phyloP scores from a whole-genome alignment of 805 yeast species.

The Starmerella kuoi region DNA sequence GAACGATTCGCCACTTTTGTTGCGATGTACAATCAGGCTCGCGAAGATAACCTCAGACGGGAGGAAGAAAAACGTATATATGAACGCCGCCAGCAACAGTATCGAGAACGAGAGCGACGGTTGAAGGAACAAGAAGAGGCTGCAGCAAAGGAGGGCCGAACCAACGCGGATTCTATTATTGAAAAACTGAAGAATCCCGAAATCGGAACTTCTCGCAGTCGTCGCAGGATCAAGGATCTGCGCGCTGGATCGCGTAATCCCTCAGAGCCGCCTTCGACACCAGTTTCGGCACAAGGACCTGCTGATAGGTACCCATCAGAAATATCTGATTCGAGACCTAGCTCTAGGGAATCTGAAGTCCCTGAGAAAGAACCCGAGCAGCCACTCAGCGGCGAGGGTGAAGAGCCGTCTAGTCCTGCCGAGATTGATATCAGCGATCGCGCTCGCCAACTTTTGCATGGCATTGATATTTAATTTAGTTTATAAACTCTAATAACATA shows the following conservation, averaged over 20 bases:
- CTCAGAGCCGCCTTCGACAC: neutral
- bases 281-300: neutral
- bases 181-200: constrained; percentile 83
- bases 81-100: constrained; percentile 55
- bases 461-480: neutral
- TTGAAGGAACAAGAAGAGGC: constrained; percentile 19
- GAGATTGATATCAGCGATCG: constrained; percentile 14
- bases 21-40: constrained; percentile 66
- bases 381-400: neutral
- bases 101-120: constrained; percentile 15
- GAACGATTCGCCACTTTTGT: constrained; percentile 69
- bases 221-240: constrained; percentile 64
- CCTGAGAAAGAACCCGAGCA: neutral
- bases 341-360: no score
- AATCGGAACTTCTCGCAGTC: constrained; percentile 57
- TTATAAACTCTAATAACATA: no score
- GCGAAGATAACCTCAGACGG: constrained; percentile 58
- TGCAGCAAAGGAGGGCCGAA: constrained; percentile 22
- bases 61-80: constrained; percentile 74
- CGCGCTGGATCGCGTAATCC: constrained; percentile 1
- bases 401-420: neutral
- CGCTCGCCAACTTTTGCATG: constrained; percentile 13
- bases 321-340: neutral
- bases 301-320: no score
- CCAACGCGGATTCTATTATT: constrained; percentile 73